Percentiles rank a stretch among this genome's conserved stretches.
These are phyloP conservation scores for Forsythia viridissima DNA, from an alignment of 257 asterid genomes.

Conservation along the genomic window DNA sequence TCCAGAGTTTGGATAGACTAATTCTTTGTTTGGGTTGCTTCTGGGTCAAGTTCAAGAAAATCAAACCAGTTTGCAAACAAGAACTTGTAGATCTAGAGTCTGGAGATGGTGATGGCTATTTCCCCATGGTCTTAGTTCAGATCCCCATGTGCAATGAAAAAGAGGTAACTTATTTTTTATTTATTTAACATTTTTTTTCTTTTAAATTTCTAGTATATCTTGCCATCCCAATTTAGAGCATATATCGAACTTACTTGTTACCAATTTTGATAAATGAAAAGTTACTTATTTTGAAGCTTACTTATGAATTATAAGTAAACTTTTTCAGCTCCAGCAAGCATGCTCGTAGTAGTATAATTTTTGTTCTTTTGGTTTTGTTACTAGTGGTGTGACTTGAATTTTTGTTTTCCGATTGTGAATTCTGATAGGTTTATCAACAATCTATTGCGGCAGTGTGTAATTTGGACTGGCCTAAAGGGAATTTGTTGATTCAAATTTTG, in stretches of 20 bases:
- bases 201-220: neutral
- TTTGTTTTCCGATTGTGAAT: neutral
- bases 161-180: constrained; percentile 10
- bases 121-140: constrained; percentile 24
- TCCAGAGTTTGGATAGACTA: constrained; percentile 25
- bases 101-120: constrained; percentile 7
- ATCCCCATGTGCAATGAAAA: constrained; percentile 27
- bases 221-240: neutral
- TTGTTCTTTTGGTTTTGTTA: neutral
- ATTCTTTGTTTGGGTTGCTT: constrained; percentile 26
- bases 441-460: constrained; percentile 25
- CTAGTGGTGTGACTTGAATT: neutral
- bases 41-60: constrained; percentile 15
- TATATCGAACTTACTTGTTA: neutral
- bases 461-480: constrained; percentile 26
- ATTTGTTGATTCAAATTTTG: constrained; percentile 19
- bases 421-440: constrained; percentile 19
- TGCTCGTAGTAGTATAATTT: neutral
- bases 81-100: constrained; percentile 15
- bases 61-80: constrained; percentile 19
- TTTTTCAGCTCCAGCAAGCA: neutral
- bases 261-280: neutral
- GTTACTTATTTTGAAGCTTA: neutral
- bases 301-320: neutral
- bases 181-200: too few relatives aligned